Percentiles rank a stretch among this genome's conserved stretches.
These are phyloP conservation scores for Rosa persica DNA, from an alignment of 306 rosid species.

Conservation along the genomic window DNA sequence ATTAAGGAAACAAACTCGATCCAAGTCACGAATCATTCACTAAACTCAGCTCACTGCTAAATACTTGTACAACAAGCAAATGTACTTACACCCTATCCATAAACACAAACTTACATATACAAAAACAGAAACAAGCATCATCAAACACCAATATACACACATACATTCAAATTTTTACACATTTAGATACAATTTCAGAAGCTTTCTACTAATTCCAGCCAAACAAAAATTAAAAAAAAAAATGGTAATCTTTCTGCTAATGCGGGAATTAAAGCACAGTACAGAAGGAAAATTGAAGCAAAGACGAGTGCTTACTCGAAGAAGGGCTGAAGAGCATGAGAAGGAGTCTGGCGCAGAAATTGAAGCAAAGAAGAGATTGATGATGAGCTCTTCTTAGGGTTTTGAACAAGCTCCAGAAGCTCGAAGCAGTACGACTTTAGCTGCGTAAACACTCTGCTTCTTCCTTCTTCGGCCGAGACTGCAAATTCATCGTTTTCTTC, in stretches of 20 bases:
- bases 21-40: not conserved
- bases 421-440: slow-evolving; percentile 59
- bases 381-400: slow-evolving; percentile 53
- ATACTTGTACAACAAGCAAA: not conserved
- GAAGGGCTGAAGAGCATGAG: slow-evolving; percentile 64
- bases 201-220: not conserved
- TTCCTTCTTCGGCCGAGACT: slow-evolving; percentile 3
- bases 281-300: not conserved
- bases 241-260: not conserved
- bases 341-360: slow-evolving; percentile 51
- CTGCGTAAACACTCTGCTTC: slow-evolving; percentile 47
- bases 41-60: not conserved
- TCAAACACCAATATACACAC: not conserved
- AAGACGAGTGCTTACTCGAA: slow-evolving; percentile 53
- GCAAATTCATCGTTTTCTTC: slow-evolving; percentile 33
- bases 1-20: not conserved
- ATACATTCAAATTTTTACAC: not conserved
- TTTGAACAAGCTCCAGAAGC: slow-evolving; percentile 68
- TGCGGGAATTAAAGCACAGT: not conserved
- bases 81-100: not conserved
- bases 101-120: not conserved
- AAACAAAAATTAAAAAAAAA: not conserved
- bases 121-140: not conserved
- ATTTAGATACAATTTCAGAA: not conserved
- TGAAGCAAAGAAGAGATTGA: slow-evolving; percentile 47